These are phyloP conservation scores for Lipomyces yarrowii DNA, from an alignment of 1,139 yeast species.

Conservation along the genomic window DNA sequence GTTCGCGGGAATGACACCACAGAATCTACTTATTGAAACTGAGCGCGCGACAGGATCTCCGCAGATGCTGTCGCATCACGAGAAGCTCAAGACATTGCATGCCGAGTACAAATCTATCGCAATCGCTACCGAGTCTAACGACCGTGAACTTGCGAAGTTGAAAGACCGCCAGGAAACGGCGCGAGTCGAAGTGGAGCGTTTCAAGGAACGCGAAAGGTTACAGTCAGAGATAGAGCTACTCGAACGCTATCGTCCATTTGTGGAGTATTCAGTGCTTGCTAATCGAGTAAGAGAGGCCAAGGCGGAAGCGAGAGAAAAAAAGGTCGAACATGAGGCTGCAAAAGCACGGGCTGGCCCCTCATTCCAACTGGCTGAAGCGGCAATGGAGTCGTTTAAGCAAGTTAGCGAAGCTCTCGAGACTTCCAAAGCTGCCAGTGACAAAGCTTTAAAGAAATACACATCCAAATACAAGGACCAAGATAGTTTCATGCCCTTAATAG, in stretches of 20 bases:
- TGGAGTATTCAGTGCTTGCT: conserved; percentile 23
- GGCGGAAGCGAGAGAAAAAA: conserved; percentile 33
- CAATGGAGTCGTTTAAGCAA: neutral
- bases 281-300: conserved; percentile 41
- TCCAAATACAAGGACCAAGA: conserved; percentile 42
- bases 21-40: conserved; percentile 71
- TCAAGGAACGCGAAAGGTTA: conserved; percentile 33
- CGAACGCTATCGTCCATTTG: conserved; percentile 26
- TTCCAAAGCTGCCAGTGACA: conserved; percentile 30
- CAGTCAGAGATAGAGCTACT: conserved; percentile 24
- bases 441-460: conserved; percentile 33
- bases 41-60: conserved; percentile 78
- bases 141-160: conserved; percentile 40
- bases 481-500: conserved; percentile 52
- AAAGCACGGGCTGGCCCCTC: conserved; percentile 19
- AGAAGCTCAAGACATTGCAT: conserved; percentile 58
- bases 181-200: conserved; percentile 33
- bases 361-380: neutral
- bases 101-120: conserved; percentile 38
- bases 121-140: conserved; percentile 18
- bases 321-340: conserved; percentile 11
- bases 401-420: conserved; percentile 18
- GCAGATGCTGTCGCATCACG: conserved; percentile 59
- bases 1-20: conserved; percentile 82
- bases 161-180: conserved; percentile 42